Evolutionary conservation across 164 flowering plant species (phyloP), one percentile per base, ranked within the genome.

Genomic region (Stephania japonica): DNA sequence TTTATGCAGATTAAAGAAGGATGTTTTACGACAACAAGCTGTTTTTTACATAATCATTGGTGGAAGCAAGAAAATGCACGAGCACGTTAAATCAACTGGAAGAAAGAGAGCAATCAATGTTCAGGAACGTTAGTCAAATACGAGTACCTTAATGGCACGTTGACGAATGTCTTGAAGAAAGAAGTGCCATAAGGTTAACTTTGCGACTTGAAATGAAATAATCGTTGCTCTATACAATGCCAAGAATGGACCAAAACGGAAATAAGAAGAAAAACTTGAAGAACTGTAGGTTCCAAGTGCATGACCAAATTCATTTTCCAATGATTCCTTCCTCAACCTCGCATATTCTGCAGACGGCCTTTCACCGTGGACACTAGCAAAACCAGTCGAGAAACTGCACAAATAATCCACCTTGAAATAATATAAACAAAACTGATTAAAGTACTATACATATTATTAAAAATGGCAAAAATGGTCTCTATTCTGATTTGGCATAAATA

Each of bases 291-390:
- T 80, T 75, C 93, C 97, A 74, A 92, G 89, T 41, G 83, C 84
- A 73, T 81, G 80, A 47, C 96, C 97, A 79, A 95, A 95, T 85
- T 95, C 87, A 80, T 68, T 89, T 83, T 95, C 97, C 26, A 95
- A 79, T 59, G 92, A 89, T 79, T 90, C 92, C 83, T 87, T 95
- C 83, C 98, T 88, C 81, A 84, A 78, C 76, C 82, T 91, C 59
- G 98, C 99, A 86, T 95, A 95, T 78, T 95, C 96, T 14, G 97
- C 89, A 14, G 99, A 87, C 26, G 99, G 94, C 73, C 87, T 80
- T 74, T 82, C 98, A 14, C 98, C 99, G 75, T 95, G 99, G 72
- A 95, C 87, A 69, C 98, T 95, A 65, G 91, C 85, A 75, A 82
- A 89, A 11, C 86, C 87, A 44, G 91, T 89, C 18, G 96, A 92